These are phyloP conservation scores for Phytophthora vignae DNA, from an alignment of 352 stramenopile species.

Conservation along the genomic window DNA sequence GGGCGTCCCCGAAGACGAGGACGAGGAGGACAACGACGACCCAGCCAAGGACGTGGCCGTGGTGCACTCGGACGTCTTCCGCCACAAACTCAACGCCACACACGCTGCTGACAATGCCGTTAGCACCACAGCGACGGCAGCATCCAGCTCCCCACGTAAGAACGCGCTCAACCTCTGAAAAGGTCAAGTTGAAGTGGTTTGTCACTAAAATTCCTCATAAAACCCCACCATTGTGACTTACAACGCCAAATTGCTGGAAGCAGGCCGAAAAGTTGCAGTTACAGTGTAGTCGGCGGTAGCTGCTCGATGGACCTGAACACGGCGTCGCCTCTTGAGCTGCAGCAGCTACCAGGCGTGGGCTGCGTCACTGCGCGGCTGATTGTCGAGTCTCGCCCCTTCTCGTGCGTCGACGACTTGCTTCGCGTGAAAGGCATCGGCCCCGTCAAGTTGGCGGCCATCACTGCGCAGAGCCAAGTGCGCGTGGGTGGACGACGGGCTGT, in stretches of 20 bases:
- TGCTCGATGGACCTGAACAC: slow-evolving; percentile 44
- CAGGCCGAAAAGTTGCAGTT: not conserved
- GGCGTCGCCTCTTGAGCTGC: slow-evolving; percentile 41
- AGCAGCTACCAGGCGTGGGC: slow-evolving; percentile 54
- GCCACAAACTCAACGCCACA: slow-evolving; percentile 22
- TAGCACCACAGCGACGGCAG: not conserved
- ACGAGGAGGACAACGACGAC: slow-evolving; percentile 23
- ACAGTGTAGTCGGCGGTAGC: not conserved
- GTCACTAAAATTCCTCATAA: slow-evolving; percentile 1
- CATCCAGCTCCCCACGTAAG: slow-evolving; percentile 37
- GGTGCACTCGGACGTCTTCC: slow-evolving; percentile 42
- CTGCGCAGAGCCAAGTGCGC: slow-evolving; percentile 26
- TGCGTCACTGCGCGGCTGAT: slow-evolving; percentile 49
- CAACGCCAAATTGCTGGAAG: not conserved
- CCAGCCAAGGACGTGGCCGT: slow-evolving; percentile 20
- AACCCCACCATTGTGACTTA: not conserved
- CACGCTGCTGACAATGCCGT: not conserved
- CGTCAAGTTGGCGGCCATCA: slow-evolving; percentile 42
- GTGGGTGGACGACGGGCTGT: slow-evolving; percentile 20
- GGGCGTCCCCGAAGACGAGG: slow-evolving; percentile 5
- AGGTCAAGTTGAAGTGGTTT: slow-evolving; percentile 17
- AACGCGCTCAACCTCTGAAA: slow-evolving; percentile 33
- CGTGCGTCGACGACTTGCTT: slow-evolving; percentile 42
- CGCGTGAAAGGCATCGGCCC: slow-evolving; percentile 56
- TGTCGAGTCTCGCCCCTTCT: slow-evolving; percentile 54